phyloP scores from a whole-genome alignment of 352 stramenopile genomes.

The Thalassiosira oceanica region DNA sequence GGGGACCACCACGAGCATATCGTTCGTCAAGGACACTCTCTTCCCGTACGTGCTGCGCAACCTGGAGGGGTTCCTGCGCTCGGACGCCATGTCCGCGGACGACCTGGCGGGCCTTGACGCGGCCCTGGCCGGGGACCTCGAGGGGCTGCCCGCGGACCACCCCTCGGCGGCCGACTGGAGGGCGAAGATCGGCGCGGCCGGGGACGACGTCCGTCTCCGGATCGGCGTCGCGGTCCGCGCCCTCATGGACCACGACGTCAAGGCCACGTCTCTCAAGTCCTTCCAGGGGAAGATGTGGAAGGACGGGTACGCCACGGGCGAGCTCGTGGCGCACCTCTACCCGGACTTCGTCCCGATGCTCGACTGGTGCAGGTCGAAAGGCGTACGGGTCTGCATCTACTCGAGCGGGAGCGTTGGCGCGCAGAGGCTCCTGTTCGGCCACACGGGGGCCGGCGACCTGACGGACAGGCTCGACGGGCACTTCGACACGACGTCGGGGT shows the following conservation, averaged over 20 bases:
- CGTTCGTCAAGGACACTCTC: conserved; percentile 92
- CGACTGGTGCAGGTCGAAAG: conserved; percentile 79
- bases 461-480: conserved; percentile 38
- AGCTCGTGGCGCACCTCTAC: conserved; percentile 88
- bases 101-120: conserved; percentile 69
- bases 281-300: conserved; percentile 91
- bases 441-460: conserved; percentile 56
- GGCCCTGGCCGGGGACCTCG: conserved; percentile 19
- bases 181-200: too few species aligned
- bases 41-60: conserved; percentile 88
- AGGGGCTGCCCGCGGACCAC: conserved; percentile 10
- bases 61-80: conserved; percentile 74
- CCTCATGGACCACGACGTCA: conserved; percentile 75
- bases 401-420: conserved; percentile 85
- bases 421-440: conserved; percentile 72
- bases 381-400: conserved; percentile 90
- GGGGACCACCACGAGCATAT: conserved; percentile 93
- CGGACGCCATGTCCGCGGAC: conserved; percentile 70
- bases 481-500: conserved; percentile 59
- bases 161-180: too few species aligned
- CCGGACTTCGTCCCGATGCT: conserved; percentile 87
- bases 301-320: conserved; percentile 87
- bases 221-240: conserved; percentile 33
- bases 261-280: conserved; percentile 87
- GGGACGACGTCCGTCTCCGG: conserved; percentile 4